Evolutionary conservation across 2,329 filamentous ascomycete species (phyloP).

Genomic region (Aspergillus felis): DNA sequence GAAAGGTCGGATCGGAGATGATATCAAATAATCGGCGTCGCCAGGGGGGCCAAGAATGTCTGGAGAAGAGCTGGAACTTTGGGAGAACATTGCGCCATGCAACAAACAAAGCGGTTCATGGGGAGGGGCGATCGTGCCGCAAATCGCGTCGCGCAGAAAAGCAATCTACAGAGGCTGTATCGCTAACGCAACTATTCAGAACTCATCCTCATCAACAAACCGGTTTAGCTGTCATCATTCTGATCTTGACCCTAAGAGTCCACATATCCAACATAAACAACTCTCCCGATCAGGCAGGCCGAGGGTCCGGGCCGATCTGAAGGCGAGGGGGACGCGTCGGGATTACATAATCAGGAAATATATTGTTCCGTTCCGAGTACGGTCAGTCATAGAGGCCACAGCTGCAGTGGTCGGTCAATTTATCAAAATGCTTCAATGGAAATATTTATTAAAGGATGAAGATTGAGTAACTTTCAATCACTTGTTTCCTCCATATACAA

Average conservation of each 20-base stretch:
- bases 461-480: no score
- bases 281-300: constrained; percentile 32
- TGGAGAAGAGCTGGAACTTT: constrained; percentile 39
- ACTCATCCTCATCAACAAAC: constrained; percentile 10
- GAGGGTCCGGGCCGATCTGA: constrained; percentile 3
- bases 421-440: background rate
- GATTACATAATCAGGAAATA: constrained; percentile 13
- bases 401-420: background rate
- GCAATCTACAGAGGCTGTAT: constrained; percentile 3
- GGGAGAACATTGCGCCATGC: constrained; percentile 31
- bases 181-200: constrained; percentile 2
- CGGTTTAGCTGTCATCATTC: background rate
- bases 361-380: constrained; percentile 6
- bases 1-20: constrained; percentile 39
- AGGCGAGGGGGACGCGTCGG: constrained; percentile 5
- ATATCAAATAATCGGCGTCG: constrained; percentile 41
- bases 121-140: constrained; percentile 3
- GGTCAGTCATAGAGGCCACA: background rate
- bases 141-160: constrained; percentile 2
- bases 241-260: background rate
- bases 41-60: constrained; percentile 42
- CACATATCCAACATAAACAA: constrained; percentile 27
- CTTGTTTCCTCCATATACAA: background rate
- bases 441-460: background rate
- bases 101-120: constrained; percentile 9